Base-by-base conservation (phyloP, 1,139 yeast genomes). In the Hansenula lynferdii region DNA sequence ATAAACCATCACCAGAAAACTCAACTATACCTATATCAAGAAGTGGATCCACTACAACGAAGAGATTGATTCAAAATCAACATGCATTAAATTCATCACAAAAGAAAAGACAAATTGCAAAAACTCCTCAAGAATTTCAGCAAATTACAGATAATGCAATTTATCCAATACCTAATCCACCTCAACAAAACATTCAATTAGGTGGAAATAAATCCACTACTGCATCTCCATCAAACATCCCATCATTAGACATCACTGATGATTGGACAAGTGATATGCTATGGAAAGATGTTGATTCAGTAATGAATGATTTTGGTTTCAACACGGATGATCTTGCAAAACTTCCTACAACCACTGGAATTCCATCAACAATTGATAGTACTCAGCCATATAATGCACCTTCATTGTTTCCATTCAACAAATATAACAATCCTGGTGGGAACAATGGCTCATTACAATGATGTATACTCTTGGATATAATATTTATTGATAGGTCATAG, bases 251-350 rank as follows among this genome's bases (percentile, higher is more conserved):
- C 45, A 36, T 63, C 32, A 57, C 61, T 55, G 72, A 66, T 38
- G 64, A 63, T 35, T 72, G 82, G 73, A 79, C 77, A 36, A 77
- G 81, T 27, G 96, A 84, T 42, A 62, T 81, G 51, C 73, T 87
- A 12, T 87, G 95, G 90, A 84, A 83, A 55, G 96, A 90, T 55
- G 95, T 90, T 20, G 96, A 87, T 48, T 71, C 85, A 38, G 85
- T 90, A 43, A 87, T 90, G 96, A 85, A 85, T 51, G 96, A 89
- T 56, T 89, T 89, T 64, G 97, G 97, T 10, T 89, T 90, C 65
- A 86, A 84, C 39, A 69, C 76, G 5, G 69, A 64, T 36, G 68
- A 69, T 37, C 50, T 51, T 21, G 38, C 49, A 3, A 47, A 39
- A 25, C 25, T 36, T 2, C 23, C 36, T 14, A 22, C 22, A 2